phyloP scores from a whole-genome alignment of 1,139 yeast genomes.

The Scheffersomyces titani region DNA sequence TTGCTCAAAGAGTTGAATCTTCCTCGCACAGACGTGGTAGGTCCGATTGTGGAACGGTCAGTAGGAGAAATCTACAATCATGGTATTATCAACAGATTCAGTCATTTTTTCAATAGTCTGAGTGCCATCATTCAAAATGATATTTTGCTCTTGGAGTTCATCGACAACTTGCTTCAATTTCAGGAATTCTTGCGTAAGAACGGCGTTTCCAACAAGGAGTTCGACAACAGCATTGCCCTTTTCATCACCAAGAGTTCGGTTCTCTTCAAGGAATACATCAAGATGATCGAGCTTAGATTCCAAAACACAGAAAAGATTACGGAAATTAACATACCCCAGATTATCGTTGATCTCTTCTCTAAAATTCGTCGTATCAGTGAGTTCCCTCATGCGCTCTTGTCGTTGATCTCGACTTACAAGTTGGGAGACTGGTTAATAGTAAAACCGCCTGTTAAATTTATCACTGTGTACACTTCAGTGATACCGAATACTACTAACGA shows the following conservation, averaged over 20 bases:
- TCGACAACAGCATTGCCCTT: conserved; percentile 7
- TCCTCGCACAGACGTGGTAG: conserved; percentile 16
- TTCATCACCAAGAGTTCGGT: conserved; percentile 13
- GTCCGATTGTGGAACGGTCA: conserved; percentile 22
- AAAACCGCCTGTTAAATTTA: conserved; percentile 52
- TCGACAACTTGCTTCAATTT: conserved; percentile 31
- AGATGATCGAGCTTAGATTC: conserved; percentile 55
- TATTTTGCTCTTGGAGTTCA: conserved; percentile 45
- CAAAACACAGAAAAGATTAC: conserved; percentile 49
- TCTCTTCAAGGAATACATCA: conserved; percentile 56
- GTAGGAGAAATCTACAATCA: conserved; percentile 24
- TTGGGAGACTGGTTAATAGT: conserved; percentile 74
- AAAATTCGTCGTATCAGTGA: conserved; percentile 66
- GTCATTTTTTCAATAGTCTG: conserved; percentile 10
- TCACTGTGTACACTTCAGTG: conserved; percentile 50
- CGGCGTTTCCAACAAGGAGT: conserved; percentile 12
- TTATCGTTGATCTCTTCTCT: conserved; percentile 66
- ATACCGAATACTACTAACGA: conserved; percentile 34
- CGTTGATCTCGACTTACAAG: conserved; percentile 51
- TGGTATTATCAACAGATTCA: conserved; percentile 12
- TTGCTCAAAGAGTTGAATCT: conserved; percentile 24
- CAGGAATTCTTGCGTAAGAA: conserved; percentile 18
- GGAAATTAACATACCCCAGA: conserved; percentile 69
- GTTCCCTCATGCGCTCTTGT: conserved; percentile 54
- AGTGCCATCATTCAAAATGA: conserved; percentile 24